phyloP scores from a whole-genome alignment of 164 flowering plant species.

The Nelumbo lutea region DNA sequence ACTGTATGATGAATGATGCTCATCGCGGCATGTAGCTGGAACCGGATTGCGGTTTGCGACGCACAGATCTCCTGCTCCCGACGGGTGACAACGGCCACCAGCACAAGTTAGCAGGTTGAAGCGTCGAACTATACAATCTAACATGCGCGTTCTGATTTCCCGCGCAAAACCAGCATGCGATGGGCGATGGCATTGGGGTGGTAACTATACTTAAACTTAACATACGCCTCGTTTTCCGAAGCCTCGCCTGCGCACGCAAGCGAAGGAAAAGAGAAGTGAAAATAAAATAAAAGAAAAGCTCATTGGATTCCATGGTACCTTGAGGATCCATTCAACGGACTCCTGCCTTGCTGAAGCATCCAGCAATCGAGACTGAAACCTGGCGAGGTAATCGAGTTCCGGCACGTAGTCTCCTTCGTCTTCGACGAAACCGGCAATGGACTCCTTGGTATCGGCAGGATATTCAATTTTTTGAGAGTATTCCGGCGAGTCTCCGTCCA shows the following conservation, averaged over 20 bases:
- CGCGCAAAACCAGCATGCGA: constrained; percentile 2
- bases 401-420: constrained; percentile 63
- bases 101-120: constrained; percentile 13
- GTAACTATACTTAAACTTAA: too few relatives aligned
- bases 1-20: too few relatives aligned
- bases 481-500: constrained; percentile 41
- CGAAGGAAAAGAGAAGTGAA: neutral
- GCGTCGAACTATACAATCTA: neutral
- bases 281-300: neutral
- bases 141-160: constrained; percentile 8
- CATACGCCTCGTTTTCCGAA: constrained; percentile 8
- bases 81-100: neutral
- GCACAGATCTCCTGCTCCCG: neutral
- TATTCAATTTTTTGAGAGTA: constrained; percentile 43
- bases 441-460: constrained; percentile 41
- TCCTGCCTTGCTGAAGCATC: constrained; percentile 61
- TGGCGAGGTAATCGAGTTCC: constrained; percentile 44
- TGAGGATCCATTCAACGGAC: constrained; percentile 86
- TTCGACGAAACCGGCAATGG: constrained; percentile 53
- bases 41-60: neutral
- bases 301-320: constrained; percentile 38
- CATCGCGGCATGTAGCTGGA: neutral
- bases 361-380: constrained; percentile 46
- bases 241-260: neutral
- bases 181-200: too few relatives aligned